These are phyloP conservation scores for Hevea brasiliensis DNA, from an alignment of 345 rosid species.

Conservation along the genomic window DNA sequence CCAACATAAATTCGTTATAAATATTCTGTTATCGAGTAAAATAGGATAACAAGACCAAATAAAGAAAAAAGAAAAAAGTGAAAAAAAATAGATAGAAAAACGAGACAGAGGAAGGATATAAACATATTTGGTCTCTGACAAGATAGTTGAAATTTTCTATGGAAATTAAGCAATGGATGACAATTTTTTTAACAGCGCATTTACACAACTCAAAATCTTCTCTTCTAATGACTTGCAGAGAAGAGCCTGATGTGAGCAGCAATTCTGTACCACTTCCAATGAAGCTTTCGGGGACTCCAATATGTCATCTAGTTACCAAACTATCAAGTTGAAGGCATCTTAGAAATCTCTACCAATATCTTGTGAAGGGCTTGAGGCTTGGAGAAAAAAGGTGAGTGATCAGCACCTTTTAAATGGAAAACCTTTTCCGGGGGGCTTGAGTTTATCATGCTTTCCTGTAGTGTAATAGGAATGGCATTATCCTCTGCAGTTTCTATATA, in stretches of 20 bases:
- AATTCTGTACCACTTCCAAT: constrained; percentile 4
- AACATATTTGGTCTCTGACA: constrained; percentile 12
- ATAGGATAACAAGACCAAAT: background rate
- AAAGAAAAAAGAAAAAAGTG: background rate
- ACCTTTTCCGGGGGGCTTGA: constrained; percentile 78
- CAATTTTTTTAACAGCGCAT: constrained; percentile 18
- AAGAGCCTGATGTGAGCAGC: background rate
- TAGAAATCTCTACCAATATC: constrained; percentile 79
- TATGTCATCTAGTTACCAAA: constrained; percentile 2
- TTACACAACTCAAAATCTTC: constrained; percentile 16
- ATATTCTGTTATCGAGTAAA: background rate
- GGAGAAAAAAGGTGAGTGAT: constrained; percentile 99
- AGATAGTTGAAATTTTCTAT: constrained; percentile 2
- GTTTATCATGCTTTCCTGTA: constrained; percentile 77
- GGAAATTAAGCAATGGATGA: constrained; percentile 1
- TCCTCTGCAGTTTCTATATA: constrained; percentile 77
- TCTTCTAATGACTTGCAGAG: constrained; percentile 2
- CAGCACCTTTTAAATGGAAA: constrained; percentile 80
- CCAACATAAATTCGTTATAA: constrained; percentile 16
- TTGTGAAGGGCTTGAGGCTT: constrained; percentile 97
- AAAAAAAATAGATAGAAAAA: background rate
- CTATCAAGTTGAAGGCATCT: constrained; percentile 34
- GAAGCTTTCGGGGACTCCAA: background rate
- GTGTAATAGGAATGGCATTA: constrained; percentile 65
- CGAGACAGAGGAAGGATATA: background rate